Base-by-base conservation (phyloP, 2,329 filamentous ascomycete genomes). In the Neurospora sp. region DNA sequence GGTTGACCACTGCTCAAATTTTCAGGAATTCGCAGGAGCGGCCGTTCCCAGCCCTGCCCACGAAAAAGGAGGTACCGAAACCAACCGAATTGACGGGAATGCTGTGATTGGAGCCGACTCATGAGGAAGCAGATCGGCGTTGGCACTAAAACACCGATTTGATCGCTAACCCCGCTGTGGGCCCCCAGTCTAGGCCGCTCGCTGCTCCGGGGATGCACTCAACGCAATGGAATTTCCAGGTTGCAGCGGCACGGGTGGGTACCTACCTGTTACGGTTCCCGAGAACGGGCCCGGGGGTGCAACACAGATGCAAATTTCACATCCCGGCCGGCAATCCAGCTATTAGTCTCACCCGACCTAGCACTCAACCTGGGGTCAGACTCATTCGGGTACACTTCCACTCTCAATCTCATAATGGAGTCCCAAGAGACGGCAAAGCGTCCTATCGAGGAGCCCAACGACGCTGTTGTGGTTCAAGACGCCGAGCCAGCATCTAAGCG, bases 401-500 rank as follows among this genome's bases (percentile, higher is more conserved):
- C 12, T 17, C 46, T 57, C 46, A 33, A 15, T 15, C 6, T 33
- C 23, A 71, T 4, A 12, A 75, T 75, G 74, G 74, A 73, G 12
- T 23, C 70, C n/a, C 71, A 72, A 37, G 75, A 74, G 67, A 67
- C 66, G 19, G 38, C 39, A 10, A 74, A 75, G 39, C 73, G 72
- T 17, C 39, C 72, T 52, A 67, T 70, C 66, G 70, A 71, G 17
- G 70, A 72, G n/a, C 68, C 57, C 71, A 72, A 73, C 68, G 69
- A 71, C 69, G 57, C 40, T 37, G 43, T 57, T 67, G 68, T 76
- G 74, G 28, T 67, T 71, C 76, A 71, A 68, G 74, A 77, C 71
- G 71, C 72, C 28, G 77, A 79, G 67, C 78, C 76, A 67, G 71
- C 76, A 12, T 78, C 85, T 68, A 91, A 91, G 81, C 85, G 87